Percentiles rank a stretch among this genome's conserved stretches.
phyloP scores from a whole-genome alignment of 352 stramenopile species.

The Phytophthora ohioensis region DNA sequence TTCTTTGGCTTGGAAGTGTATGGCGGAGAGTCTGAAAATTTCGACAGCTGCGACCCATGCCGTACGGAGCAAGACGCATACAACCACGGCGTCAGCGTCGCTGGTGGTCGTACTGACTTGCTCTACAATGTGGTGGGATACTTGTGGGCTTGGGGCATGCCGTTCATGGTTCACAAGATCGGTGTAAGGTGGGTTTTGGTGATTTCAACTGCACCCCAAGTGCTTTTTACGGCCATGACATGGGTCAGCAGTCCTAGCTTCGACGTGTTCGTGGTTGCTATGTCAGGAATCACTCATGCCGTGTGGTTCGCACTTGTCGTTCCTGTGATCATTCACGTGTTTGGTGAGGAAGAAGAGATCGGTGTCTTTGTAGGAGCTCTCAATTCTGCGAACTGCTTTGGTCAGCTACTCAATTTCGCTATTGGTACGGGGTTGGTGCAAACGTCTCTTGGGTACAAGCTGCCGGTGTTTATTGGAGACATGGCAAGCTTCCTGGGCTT shows the following conservation, averaged over 20 bases:
- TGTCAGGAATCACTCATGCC: conserved; percentile 45
- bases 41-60: conserved; percentile 50
- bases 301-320: conserved; percentile 55
- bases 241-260: conserved; percentile 33
- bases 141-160: conserved; percentile 48
- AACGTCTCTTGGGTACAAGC: conserved; percentile 47
- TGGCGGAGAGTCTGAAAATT: conserved; percentile 38
- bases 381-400: conserved; percentile 62
- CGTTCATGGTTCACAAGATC: conserved; percentile 46
- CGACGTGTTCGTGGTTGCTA: conserved; percentile 43
- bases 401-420: conserved; percentile 49
- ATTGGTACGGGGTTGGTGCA: conserved; percentile 40
- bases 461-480: conserved; percentile 51
- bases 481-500: conserved; percentile 40
- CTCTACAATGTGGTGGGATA: conserved; percentile 51
- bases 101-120: conserved; percentile 51
- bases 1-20: conserved; percentile 70
- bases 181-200: conserved; percentile 51
- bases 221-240: conserved; percentile 44
- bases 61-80: conserved; percentile 45
- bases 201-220: conserved; percentile 43
- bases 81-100: conserved; percentile 50
- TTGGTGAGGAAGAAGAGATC: conserved; percentile 48
- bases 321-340: conserved; percentile 56
- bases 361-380: conserved; percentile 55